Base-by-base conservation (phyloP, 441 rosid genomes). In the Gossypium armourianum region DNA sequence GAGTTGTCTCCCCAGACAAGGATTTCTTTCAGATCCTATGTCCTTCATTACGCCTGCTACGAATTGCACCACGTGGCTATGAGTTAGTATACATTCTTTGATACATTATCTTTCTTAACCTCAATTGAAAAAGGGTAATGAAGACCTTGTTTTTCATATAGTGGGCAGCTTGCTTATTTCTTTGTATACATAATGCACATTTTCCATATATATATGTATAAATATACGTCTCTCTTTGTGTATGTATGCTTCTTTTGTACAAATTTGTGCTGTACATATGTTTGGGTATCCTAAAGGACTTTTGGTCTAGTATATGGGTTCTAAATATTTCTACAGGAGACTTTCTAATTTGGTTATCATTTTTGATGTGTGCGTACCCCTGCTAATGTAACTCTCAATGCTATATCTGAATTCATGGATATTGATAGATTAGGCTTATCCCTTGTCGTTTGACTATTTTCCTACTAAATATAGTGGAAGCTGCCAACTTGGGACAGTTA, bases 1-100 rank as follows among this genome's bases (percentile, higher is more conserved):
- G 97, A 71, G 96, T 94, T 69, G 96, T 94, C 78, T 94, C 99
- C 64, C 99, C 99, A 0, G 99, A 94, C 83, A 94, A 92, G 83
- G 99, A 92, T 81, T 94, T 94, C 78, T 94, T 94, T 76, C 97
- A 94, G 85, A 92, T 94, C 83, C 85, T 94, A 26, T 90, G 91
- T 70, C 99, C 99, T 72, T 84, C 97, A 2, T 82, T 94, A 63
- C 97, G 97, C 54, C 99, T 94, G 76, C 84, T 94, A 76, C 88
- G 97, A 67, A 83, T 92, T 69, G 90, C 96, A 68, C 88, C 96
- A 16, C 97, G 97, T 20, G 98, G 99, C 64, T 40, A 82, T 64
- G 96, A 86, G 97, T 94, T 76, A 85, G 93, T 85, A 82, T 53
- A 67, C 49, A 20, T 72, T 56, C 19, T 70, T 13, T 69, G 23